These are phyloP conservation scores for Camelina laxa DNA, from an alignment of 345 rosid genomes.

Conservation along the genomic window DNA sequence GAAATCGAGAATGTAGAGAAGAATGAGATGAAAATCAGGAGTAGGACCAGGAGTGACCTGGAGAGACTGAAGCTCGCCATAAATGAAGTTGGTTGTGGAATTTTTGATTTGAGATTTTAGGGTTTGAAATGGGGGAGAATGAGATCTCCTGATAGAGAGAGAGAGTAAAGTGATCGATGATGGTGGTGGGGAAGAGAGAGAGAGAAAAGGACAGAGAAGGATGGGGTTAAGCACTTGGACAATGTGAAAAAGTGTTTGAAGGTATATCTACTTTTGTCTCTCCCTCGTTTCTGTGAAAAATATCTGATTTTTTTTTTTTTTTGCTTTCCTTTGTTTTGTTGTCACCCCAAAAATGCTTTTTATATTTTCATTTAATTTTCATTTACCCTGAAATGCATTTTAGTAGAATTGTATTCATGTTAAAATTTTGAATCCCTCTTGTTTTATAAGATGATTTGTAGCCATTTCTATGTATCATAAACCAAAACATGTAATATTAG, in stretches of 20 bases:
- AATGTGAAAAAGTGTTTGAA: slow-evolving; percentile 40
- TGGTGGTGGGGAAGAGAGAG: not conserved
- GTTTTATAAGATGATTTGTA: too few relatives aligned
- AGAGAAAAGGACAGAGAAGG: not conserved
- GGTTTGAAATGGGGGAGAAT: slow-evolving; percentile 33
- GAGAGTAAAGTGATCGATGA: slow-evolving; percentile 42
- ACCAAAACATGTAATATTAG: too few relatives aligned
- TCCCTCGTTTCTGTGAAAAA: slow-evolving; percentile 10
- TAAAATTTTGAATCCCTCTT: too few relatives aligned
- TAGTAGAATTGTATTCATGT: too few relatives aligned
- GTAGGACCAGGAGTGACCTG: slow-evolving; percentile 41
- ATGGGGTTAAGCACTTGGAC: slow-evolving; percentile 39
- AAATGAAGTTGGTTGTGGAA: slow-evolving; percentile 52
- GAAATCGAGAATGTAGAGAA: slow-evolving; percentile 50
- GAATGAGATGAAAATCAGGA: slow-evolving; percentile 44
- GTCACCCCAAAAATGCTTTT: slow-evolving; percentile 27
- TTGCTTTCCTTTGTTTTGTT: slow-evolving; percentile 8
- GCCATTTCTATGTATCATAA: too few relatives aligned
- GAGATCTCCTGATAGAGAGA: slow-evolving; percentile 25
- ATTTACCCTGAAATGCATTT: too few relatives aligned
- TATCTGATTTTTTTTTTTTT: not conserved
- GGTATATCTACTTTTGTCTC: slow-evolving; percentile 37
- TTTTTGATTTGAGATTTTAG: slow-evolving; percentile 54
- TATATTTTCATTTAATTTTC: too few relatives aligned
- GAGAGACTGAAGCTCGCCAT: slow-evolving; percentile 57